A percentile compares a stretch with the other conserved stretches of the same genome.
These are phyloP conservation scores for Pisolithus microcarpus DNA, from an alignment of 768 basidiomycete genomes.

Conservation along the genomic window DNA sequence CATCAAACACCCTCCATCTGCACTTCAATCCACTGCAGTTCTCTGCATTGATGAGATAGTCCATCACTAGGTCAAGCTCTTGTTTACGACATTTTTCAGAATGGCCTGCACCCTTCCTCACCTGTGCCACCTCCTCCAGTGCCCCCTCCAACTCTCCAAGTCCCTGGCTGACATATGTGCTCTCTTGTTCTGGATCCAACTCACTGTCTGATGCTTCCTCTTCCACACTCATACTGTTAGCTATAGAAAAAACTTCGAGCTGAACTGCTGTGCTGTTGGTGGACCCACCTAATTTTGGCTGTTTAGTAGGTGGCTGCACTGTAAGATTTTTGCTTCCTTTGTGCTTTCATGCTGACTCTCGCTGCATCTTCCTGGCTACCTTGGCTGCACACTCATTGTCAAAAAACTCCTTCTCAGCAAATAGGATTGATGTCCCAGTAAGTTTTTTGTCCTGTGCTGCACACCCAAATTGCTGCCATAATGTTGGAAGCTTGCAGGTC, in stretches of 20 bases:
- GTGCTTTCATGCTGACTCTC: neutral
- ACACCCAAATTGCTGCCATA: slow-evolving; percentile 31
- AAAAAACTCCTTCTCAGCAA: slow-evolving; percentile 24
- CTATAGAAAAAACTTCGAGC: slow-evolving; percentile 8
- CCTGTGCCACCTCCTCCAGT: neutral
- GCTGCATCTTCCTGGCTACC: neutral
- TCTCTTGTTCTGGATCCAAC: slow-evolving; percentile 3
- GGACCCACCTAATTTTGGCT: neutral
- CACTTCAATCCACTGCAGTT: slow-evolving; percentile 7
- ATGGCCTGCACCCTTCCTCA: neutral
- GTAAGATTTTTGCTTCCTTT: too few species aligned
- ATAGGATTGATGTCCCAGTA: slow-evolving; percentile 16
- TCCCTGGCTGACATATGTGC: slow-evolving; percentile 2
- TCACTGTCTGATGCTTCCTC: slow-evolving; percentile 14
- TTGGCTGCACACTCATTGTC: slow-evolving; percentile 5
- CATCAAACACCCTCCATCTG: neutral
- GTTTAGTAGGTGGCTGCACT: too few species aligned
- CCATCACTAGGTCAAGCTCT: slow-evolving; percentile 14
- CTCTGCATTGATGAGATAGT: slow-evolving; percentile 25
- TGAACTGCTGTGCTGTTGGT: neutral
- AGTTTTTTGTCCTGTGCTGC: slow-evolving; percentile 12
- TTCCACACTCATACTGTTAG: slow-evolving; percentile 13
- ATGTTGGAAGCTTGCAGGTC: slow-evolving; percentile 15
- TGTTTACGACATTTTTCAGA: slow-evolving; percentile 4
- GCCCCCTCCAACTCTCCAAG: too few species aligned